These are phyloP conservation scores for Helminthosporium solani DNA, from an alignment of 2,329 filamentous ascomycete genomes.

Conservation along the genomic window DNA sequence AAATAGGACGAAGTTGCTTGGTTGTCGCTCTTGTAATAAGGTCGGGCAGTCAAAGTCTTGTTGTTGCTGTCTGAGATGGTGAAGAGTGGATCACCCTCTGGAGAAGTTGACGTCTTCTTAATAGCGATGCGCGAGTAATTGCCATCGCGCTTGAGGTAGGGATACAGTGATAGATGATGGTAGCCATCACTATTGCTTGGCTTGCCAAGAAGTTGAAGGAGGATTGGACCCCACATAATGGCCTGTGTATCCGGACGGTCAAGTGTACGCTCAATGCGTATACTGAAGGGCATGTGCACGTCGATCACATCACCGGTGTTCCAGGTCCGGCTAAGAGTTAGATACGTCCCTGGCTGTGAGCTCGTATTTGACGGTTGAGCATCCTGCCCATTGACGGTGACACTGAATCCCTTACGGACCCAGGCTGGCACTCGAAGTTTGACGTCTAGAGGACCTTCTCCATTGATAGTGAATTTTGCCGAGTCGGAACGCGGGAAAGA, in stretches of 20 bases:
- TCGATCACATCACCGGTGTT: slow-evolving; percentile 11
- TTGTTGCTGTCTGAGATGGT: slow-evolving; percentile 1
- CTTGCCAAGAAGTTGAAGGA: slow-evolving; percentile 11
- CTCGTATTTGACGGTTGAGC: not conserved
- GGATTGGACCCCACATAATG: slow-evolving; percentile 15
- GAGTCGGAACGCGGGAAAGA: slow-evolving; percentile 12
- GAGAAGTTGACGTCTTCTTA: slow-evolving; percentile 1
- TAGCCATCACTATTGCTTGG: slow-evolving; percentile 3
- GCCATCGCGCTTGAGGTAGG: slow-evolving; percentile 12
- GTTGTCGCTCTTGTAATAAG: slow-evolving; percentile 13
- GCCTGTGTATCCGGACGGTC: slow-evolving; percentile 15
- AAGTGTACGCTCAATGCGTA: slow-evolving; percentile 13
- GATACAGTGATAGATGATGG: slow-evolving; percentile 13
- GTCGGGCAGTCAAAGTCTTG: slow-evolving; percentile 3
- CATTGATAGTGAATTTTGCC: slow-evolving; percentile 11
- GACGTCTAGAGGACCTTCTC: slow-evolving; percentile 10
- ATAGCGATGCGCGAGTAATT: slow-evolving; percentile 12
- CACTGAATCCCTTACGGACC: slow-evolving; percentile 10
- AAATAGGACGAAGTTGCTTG: slow-evolving; percentile 12
- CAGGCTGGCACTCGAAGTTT: slow-evolving; percentile 14
- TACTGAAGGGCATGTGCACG: slow-evolving; percentile 13
- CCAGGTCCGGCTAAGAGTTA: slow-evolving; percentile 13
- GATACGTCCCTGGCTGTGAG: slow-evolving; percentile 7
- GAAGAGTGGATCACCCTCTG: slow-evolving; percentile 10
- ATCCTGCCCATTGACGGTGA: slow-evolving; percentile 9